A percentile compares a stretch with the other conserved stretches of the same genome.
phyloP scores from a whole-genome alignment of 371 early-diverging fungal genomes.

The Sporodiniella umbellata region DNA sequence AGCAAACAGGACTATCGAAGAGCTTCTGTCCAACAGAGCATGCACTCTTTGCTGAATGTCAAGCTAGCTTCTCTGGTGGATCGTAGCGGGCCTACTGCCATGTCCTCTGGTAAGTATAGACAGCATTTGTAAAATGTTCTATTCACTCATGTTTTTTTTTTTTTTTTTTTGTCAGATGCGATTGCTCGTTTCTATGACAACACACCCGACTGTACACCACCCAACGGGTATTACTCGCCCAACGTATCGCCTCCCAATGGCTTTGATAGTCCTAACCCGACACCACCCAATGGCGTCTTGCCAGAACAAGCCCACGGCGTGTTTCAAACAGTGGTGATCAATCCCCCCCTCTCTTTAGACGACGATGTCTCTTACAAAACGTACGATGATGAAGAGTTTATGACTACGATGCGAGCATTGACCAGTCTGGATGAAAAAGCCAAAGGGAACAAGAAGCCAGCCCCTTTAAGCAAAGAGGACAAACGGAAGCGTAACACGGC shows the following conservation, averaged over 20 bases:
- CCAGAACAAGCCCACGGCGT: background rate
- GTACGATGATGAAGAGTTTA: constrained; percentile 21
- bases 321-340: constrained; percentile 15
- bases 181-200: constrained; percentile 20
- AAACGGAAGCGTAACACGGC: constrained; percentile 92
- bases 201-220: constrained; percentile 21
- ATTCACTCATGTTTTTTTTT: no score
- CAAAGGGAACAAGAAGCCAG: background rate
- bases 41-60: constrained; percentile 23
- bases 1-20: background rate
- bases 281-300: constrained; percentile 20
- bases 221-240: constrained; percentile 26
- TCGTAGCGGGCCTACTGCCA: constrained; percentile 14
- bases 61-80: constrained; percentile 22
- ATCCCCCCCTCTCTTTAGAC: no score
- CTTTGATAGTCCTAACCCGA: constrained; percentile 20
- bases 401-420: constrained; percentile 18
- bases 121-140: background rate
- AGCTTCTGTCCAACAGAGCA: constrained; percentile 1
- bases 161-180: constrained; percentile 13
- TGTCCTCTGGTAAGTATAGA: constrained; percentile 14
- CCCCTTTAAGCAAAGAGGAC: constrained; percentile 62
- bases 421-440: constrained; percentile 1
- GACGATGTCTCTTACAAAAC: no score
- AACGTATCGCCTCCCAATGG: constrained; percentile 25